Base-by-base conservation (phyloP, 202 grass and related monocot genomes). In the Miscanthus sacchariflorus region DNA sequence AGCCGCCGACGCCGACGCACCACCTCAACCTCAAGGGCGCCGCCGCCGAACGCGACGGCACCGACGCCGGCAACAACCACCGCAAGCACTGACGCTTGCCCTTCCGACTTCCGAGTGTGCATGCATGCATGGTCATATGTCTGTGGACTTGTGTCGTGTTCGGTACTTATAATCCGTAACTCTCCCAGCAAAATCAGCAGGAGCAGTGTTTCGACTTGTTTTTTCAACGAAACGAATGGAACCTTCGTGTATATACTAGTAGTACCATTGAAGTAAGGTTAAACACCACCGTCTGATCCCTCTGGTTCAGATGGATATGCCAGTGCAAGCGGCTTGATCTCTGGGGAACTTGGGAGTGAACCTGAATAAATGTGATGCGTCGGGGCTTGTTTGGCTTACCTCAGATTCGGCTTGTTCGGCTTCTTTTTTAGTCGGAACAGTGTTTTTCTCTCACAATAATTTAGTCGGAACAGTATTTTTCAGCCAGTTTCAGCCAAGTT, bases 241-340 rank as follows among this genome's bases (percentile, higher is more conserved):
- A 2, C 30, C 30, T 33, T 33, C 61, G 61, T 65, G 61, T 19
- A 70, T 82, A 77, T 65, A 68, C 27, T 68, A 27, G 24, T 28
- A 25, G 63, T 0, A 13, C 66, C 45, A 56, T 72, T 72, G 0
- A 68, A 68, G 33, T 77, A 54, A 67, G 54, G 72, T 68, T 67
- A 64, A 61, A 52, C 21, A n/a, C 52, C 46, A n/a, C 65, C 39
- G 65, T 83, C 86, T 86, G 79, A 49, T 42, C 76, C 68, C 82
- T 68, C 90, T 7, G 61, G 25, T 76, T 81, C 83, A 86, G 83
- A 82, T 42, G 71, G 77, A 86, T 56, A 83, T 72, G 64, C 17
- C 24, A 38, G 9, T 77, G 82, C 39, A 64, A 78, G 19, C 78
- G 21, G 78, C 87, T 66, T 38, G 1, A 23, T 59, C 76, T 70